These are phyloP conservation scores for Cicer yamashitae DNA, from an alignment of 306 rosid genomes.

Conservation along the genomic window DNA sequence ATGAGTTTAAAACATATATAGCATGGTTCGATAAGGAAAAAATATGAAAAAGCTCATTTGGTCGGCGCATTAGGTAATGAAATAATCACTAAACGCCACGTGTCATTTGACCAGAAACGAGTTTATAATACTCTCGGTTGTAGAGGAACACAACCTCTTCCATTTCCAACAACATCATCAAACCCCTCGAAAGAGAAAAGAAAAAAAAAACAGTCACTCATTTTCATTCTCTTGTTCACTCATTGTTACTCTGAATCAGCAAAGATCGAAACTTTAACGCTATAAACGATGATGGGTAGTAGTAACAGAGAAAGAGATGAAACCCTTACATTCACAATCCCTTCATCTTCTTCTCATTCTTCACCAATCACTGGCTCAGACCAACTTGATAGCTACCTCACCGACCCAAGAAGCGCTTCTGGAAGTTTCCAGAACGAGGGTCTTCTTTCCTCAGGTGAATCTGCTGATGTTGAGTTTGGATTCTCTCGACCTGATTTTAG, in stretches of 20 bases:
- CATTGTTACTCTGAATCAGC: not conserved
- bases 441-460: conserved; percentile 42
- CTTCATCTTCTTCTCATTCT: conserved; percentile 69
- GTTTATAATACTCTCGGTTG: conserved; percentile 3
- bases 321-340: conserved; percentile 63
- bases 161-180: conserved; percentile 35
- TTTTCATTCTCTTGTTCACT: conserved; percentile 5
- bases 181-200: conserved; percentile 33
- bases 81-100: conserved; percentile 35
- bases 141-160: conserved; percentile 38
- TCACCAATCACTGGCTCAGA: conserved; percentile 84
- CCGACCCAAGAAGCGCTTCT: conserved; percentile 80
- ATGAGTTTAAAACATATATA: not conserved
- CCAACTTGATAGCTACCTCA: conserved; percentile 71
- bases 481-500: conserved; percentile 72
- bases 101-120: conserved; percentile 12
- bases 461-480: conserved; percentile 71
- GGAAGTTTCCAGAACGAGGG: conserved; percentile 93
- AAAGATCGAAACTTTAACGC: not conserved
- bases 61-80: not conserved
- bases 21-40: not conserved
- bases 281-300: conserved; percentile 51
- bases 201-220: conserved; percentile 27
- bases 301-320: conserved; percentile 69
- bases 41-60: not conserved